Percentiles rank a stretch among this genome's conserved stretches.
phyloP scores from a whole-genome alignment of 2,329 filamentous ascomycete genomes.

The Sporothrix sp. region DNA sequence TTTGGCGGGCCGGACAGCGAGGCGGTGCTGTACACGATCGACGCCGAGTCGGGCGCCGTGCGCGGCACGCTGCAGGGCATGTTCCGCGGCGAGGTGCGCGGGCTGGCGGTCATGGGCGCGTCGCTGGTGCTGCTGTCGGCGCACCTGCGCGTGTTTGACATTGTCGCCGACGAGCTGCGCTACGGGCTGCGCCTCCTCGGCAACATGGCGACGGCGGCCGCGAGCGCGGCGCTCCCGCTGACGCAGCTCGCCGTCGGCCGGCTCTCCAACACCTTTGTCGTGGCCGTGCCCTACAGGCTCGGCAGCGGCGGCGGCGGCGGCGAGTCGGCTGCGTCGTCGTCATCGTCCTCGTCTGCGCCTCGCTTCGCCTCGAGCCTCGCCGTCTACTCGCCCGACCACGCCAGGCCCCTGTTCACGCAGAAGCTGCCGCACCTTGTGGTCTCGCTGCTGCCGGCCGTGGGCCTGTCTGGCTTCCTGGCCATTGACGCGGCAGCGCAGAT shows the following conservation, averaged over 20 bases:
- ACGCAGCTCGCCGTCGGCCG: constrained; percentile 64
- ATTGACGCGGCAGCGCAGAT: constrained; percentile 70
- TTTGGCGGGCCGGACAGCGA: constrained; percentile 44
- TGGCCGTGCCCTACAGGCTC: constrained; percentile 38
- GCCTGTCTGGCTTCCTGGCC: constrained; percentile 61
- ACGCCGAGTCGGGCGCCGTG: constrained; percentile 58
- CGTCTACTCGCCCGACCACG: constrained; percentile 52
- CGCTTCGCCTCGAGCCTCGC: constrained; percentile 45
- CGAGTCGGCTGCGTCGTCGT: background rate
- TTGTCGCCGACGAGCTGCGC: constrained; percentile 65
- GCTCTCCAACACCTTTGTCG: constrained; percentile 54
- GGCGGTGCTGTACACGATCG: constrained; percentile 64
- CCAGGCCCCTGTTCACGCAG: constrained; percentile 49
- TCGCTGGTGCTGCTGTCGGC: constrained; percentile 68
- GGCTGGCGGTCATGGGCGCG: constrained; percentile 61
- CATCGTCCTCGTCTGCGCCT: background rate
- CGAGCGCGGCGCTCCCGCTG: constrained; percentile 28
- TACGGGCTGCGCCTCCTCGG: constrained; percentile 52
- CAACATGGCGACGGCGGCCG: constrained; percentile 23
- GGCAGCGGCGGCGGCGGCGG: background rate
- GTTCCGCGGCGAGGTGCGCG: constrained; percentile 54
- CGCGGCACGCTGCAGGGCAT: constrained; percentile 58
- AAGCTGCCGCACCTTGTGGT: constrained; percentile 50
- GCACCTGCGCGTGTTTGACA: constrained; percentile 69
- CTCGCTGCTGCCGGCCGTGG: constrained; percentile 54